A percentile compares a stretch with the other conserved stretches of the same genome.
Conservation (phyloP, 169 alveolate species). For the Hepatocystis sp. region DNA sequence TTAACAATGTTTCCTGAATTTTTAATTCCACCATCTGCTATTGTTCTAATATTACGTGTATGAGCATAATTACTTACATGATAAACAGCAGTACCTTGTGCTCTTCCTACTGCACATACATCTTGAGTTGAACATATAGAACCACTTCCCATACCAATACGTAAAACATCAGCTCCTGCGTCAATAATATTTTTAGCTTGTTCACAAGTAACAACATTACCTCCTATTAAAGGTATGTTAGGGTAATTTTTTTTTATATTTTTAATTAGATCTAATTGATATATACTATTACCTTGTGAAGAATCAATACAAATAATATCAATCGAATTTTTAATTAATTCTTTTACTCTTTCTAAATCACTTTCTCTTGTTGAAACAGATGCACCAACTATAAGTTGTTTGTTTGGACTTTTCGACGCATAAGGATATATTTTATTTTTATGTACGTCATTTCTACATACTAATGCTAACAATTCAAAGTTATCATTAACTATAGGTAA, state of each 20-base stretch:
- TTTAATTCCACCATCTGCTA: constrained; percentile 97
- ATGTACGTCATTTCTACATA: constrained; percentile 90
- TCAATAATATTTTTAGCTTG: constrained; percentile 90
- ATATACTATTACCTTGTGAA: constrained; percentile 94
- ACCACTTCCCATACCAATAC: constrained; percentile 97
- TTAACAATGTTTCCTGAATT: constrained; percentile 95
- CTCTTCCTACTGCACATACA: constrained; percentile 93
- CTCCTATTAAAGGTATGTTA: constrained; percentile 91
- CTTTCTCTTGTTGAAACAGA: constrained; percentile 86
- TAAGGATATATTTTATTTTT: constrained; percentile 90
- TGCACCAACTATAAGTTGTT: constrained; percentile 92
- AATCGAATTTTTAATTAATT: constrained; percentile 80
- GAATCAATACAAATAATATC: constrained; percentile 93
- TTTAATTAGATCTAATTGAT: constrained; percentile 90
- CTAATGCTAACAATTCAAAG: constrained; percentile 90
- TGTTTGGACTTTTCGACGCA: constrained; percentile 91
- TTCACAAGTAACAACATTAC: constrained; percentile 94
- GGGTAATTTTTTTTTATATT: constrained; percentile 90
- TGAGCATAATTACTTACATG: constrained; percentile 91
- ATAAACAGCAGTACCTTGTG: constrained; percentile 94
- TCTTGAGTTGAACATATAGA: constrained; percentile 96
- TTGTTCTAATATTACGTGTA: constrained; percentile 88
- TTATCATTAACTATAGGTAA: constrained; percentile 91
- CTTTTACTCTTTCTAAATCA: constrained; percentile 79
- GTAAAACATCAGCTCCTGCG: constrained; percentile 92